Conservation (phyloP, 129 eudicot genomes). For the Pittosporum tobira region DNA sequence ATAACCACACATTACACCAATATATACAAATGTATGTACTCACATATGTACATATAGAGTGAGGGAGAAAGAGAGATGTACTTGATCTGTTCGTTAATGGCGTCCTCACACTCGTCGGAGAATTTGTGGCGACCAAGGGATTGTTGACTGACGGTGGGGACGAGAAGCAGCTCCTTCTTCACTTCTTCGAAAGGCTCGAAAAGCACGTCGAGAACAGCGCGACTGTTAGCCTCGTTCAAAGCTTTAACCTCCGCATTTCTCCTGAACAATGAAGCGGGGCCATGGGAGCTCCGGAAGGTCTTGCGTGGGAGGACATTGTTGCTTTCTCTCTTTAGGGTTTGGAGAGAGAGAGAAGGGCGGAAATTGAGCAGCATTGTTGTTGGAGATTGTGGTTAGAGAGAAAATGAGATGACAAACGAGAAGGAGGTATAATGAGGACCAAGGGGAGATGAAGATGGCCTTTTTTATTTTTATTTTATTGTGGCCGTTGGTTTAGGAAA, state of each 20-base stretch:
- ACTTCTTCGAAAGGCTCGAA: slow-evolving; percentile 84
- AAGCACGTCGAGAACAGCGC: slow-evolving; percentile 51
- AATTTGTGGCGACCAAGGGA: slow-evolving; percentile 81
- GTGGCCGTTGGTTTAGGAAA: too few species aligned
- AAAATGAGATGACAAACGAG: background rate
- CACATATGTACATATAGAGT: background rate
- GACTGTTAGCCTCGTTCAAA: slow-evolving; percentile 34
- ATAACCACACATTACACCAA: too few species aligned
- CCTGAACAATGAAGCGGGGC: background rate
- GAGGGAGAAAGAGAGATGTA: background rate
- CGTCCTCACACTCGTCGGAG: slow-evolving; percentile 59
- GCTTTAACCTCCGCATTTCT: slow-evolving; percentile 29
- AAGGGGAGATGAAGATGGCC: too few species aligned
- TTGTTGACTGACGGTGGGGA: slow-evolving; percentile 49
- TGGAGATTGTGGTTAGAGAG: background rate
- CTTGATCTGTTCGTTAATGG: slow-evolving; percentile 86
- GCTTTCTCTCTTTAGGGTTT: slow-evolving; percentile 12
- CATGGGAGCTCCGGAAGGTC: slow-evolving; percentile 1
- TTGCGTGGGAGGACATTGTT: slow-evolving; percentile 4
- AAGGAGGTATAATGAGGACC: too few species aligned
- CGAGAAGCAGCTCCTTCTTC: slow-evolving; percentile 70
- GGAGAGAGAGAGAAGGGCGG: slow-evolving; percentile 25
- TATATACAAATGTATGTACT: background rate
- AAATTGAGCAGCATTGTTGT: slow-evolving; percentile 21
- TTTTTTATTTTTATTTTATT: too few species aligned